Conservation (phyloP, 371 early-diverging fungal species). For the Capniomyces stellatus region DNA sequence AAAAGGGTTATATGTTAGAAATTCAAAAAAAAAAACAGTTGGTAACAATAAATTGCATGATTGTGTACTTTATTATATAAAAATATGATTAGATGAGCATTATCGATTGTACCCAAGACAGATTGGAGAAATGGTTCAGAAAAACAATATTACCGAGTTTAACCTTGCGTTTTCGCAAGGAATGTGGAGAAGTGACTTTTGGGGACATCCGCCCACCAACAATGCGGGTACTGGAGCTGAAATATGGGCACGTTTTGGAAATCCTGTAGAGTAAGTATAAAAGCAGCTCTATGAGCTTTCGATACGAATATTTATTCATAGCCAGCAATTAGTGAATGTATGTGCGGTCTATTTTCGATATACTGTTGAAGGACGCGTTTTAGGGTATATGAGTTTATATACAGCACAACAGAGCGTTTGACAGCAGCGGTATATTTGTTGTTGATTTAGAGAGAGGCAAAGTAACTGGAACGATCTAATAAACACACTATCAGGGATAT, state of each 20-base stretch:
- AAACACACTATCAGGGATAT: conserved; percentile 80
- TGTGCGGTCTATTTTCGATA: too few relatives aligned
- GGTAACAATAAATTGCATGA: too few relatives aligned
- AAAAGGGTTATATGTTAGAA: too few relatives aligned
- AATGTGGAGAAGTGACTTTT: conserved; percentile 57
- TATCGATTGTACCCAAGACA: conserved; percentile 65
- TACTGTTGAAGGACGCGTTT: too few relatives aligned
- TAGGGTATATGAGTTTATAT: too few relatives aligned
- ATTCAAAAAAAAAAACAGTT: too few relatives aligned
- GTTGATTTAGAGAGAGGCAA: conserved; percentile 20
- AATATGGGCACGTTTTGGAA: conserved; percentile 9
- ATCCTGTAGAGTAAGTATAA: background rate
- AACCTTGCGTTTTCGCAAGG: conserved; percentile 83
- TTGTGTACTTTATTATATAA: too few relatives aligned
- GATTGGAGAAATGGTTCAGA: conserved; percentile 63
- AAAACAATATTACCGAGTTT: conserved; percentile 52
- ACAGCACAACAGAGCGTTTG: background rate
- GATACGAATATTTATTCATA: too few relatives aligned
- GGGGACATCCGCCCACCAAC: conserved; percentile 40
- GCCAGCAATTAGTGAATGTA: too few relatives aligned
- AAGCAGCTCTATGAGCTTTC: too few relatives aligned
- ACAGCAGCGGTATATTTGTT: background rate
- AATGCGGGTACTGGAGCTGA: conserved; percentile 21
- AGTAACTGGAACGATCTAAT: conserved; percentile 66
- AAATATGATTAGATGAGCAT: too few relatives aligned